Conservation (phyloP, 768 basidiomycete species). For the Boletales sp. region DNA sequence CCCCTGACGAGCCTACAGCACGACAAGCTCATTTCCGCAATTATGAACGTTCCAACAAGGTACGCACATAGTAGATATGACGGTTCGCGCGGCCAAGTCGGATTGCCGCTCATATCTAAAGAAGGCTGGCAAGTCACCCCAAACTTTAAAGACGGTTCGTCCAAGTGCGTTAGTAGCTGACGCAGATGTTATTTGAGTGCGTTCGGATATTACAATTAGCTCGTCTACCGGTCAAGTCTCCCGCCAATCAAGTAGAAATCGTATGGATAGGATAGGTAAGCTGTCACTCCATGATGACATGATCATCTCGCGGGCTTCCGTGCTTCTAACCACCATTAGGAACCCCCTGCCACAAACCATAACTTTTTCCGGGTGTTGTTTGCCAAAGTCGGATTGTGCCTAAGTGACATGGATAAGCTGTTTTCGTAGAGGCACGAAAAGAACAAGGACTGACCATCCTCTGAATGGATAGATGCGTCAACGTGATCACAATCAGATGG, state of each 20-base stretch:
- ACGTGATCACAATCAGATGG: constrained; percentile 10
- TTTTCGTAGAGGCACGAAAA: background rate
- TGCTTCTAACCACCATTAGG: constrained; percentile 36
- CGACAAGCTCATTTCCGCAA: too few species aligned
- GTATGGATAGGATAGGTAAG: constrained; percentile 3
- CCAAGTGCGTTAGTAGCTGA: constrained; percentile 6
- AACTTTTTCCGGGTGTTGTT: constrained; percentile 88
- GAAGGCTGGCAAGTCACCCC: too few species aligned
- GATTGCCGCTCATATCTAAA: too few species aligned
- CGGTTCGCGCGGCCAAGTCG: too few species aligned
- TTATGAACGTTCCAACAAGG: too few species aligned
- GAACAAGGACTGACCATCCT: constrained; percentile 59
- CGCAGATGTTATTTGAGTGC: background rate
- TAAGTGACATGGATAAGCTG: constrained; percentile 22
- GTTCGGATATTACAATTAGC: constrained; percentile 15
- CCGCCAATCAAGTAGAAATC: constrained; percentile 8
- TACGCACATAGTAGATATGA: too few species aligned
- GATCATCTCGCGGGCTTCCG: background rate
- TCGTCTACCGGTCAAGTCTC: constrained; percentile 12
- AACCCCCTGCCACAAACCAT: constrained; percentile 85
- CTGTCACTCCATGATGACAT: constrained; percentile 6
- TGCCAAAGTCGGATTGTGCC: constrained; percentile 97
- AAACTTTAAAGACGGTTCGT: background rate
- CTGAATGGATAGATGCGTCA: constrained; percentile 33
- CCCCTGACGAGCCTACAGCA: too few species aligned